Conservation (phyloP, 2,329 filamentous ascomycete genomes). For the Scedosporium aurantiacum region DNA sequence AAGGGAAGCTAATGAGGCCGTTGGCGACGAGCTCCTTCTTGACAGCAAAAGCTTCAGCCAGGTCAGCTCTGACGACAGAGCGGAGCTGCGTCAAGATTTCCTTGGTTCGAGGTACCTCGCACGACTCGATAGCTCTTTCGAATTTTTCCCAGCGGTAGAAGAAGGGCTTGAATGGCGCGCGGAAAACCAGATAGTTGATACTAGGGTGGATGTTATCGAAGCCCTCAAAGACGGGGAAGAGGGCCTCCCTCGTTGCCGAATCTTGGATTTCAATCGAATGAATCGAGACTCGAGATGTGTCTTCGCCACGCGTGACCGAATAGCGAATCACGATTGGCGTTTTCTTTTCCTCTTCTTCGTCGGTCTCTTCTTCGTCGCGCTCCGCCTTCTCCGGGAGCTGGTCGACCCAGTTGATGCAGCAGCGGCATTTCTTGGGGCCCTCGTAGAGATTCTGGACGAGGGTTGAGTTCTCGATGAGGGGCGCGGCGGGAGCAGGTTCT, state of each 20-base stretch:
- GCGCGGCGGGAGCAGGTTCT: not conserved
- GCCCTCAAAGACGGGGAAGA: conserved; percentile 10
- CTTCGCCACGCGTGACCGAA: conserved; percentile 9
- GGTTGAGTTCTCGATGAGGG: not conserved
- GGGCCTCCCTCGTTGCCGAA: conserved; percentile 11
- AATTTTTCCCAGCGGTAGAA: conserved; percentile 53
- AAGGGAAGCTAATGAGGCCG: conserved; percentile 39
- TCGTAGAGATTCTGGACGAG: conserved; percentile 17
- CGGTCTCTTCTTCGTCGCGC: conserved; percentile 5
- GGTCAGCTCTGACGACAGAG: conserved; percentile 36
- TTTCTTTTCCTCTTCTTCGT: conserved; percentile 9
- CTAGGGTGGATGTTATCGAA: conserved; percentile 16
- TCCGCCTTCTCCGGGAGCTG: conserved; percentile 13
- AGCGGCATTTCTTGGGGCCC: conserved; percentile 16
- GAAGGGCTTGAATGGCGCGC: conserved; percentile 50
- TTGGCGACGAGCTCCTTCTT: conserved; percentile 41
- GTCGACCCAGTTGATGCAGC: conserved; percentile 19
- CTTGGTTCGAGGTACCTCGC: conserved; percentile 20
- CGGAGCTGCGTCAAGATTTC: conserved; percentile 36
- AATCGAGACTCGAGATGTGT: conserved; percentile 9
- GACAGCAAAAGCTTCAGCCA: conserved; percentile 36
- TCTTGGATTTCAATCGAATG: conserved; percentile 14
- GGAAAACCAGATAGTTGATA: conserved; percentile 27
- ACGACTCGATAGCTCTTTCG: conserved; percentile 22
- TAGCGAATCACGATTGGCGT: conserved; percentile 13